Base-by-base conservation (phyloP, 495 filamentous ascomycete genomes). In the Aspergillus indologenus region DNA sequence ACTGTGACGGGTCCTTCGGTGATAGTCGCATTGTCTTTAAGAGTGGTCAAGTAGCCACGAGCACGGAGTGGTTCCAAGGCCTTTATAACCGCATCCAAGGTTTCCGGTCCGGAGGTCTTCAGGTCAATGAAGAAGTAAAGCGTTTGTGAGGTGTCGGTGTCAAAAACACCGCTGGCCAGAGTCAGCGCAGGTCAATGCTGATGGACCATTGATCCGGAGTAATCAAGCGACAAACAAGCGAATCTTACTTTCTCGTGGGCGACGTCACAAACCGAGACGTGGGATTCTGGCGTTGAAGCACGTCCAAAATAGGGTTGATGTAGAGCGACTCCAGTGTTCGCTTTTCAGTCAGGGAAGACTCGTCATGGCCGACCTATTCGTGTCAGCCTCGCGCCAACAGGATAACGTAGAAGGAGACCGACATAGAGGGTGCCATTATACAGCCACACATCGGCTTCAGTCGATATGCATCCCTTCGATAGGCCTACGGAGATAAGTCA, bases 381-480 rank as follows among this genome's bases (percentile, higher is more conserved):
- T 29, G 17, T 56, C 23, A 56, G 45, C n/a, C 12, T 34, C 21
- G 11, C 22, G 12, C 55, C 55, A 48, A 59, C 34, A 45, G 21
- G 31, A 52, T 8, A 24, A 23, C 11, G 23, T n/a, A 19, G 15
- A 15, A n/a, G 15, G 7, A 42, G 1, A 67, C 75, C 26, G 7
- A 77, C 75, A 62, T 76, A 87, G 2, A 90, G 75, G 6, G 89
- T 87, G 15, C 82, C 76, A 46, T 88, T 82, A 58, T 86, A 85
- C 19, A 91, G 80, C 91, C 90, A 97, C 20, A 97, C 86, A 70
- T 97, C 92, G 2, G 90, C 91, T 74, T 97, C 92, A 19, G 91
- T 84, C 3, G 83, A 80, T 20, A 83, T 82, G 61, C 84, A 87
- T 20, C 92, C 90, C 44, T 81, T 85, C 5, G 73, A 75, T 18